These are phyloP conservation scores for Protomyces lactucae-debilis DNA, from an alignment of 1,139 yeast species.

Conservation along the genomic window DNA sequence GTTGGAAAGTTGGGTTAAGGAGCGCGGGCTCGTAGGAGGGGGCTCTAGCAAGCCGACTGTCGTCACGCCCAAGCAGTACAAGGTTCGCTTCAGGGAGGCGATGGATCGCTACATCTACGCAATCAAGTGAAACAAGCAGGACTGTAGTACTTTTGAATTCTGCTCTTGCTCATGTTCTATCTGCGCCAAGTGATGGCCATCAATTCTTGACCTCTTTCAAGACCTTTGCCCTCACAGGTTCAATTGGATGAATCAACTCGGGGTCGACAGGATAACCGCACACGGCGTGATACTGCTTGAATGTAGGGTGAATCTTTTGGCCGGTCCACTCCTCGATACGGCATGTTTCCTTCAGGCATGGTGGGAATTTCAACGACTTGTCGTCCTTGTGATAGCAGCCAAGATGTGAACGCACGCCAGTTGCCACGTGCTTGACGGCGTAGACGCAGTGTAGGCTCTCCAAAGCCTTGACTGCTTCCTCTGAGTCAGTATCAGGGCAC, in stretches of 20 bases:
- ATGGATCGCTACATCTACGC: constrained; percentile 95
- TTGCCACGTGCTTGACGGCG: neutral
- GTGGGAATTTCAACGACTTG: neutral
- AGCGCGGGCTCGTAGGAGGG: constrained; percentile 76
- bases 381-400: neutral
- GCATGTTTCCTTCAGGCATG: neutral
- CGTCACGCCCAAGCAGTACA: constrained; percentile 91
- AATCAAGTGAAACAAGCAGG: constrained; percentile 48
- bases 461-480: neutral
- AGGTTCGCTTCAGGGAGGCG: constrained; percentile 90
- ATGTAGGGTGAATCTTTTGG: no score
- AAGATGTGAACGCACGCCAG: neutral
- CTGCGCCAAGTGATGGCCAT: no score
- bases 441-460: neutral
- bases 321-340: neutral
- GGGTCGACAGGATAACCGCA: neutral
- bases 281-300: neutral
- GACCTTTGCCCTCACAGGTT: no score
- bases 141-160: neutral
- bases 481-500: neutral
- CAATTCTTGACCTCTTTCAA: no score
- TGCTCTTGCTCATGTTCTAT: neutral
- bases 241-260: no score
- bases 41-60: constrained; percentile 94
- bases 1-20: constrained; percentile 98